Percentiles rank a stretch among this genome's conserved stretches.
Conservation (phyloP, 495 filamentous ascomycete species). For the Penicillium silybi region DNA sequence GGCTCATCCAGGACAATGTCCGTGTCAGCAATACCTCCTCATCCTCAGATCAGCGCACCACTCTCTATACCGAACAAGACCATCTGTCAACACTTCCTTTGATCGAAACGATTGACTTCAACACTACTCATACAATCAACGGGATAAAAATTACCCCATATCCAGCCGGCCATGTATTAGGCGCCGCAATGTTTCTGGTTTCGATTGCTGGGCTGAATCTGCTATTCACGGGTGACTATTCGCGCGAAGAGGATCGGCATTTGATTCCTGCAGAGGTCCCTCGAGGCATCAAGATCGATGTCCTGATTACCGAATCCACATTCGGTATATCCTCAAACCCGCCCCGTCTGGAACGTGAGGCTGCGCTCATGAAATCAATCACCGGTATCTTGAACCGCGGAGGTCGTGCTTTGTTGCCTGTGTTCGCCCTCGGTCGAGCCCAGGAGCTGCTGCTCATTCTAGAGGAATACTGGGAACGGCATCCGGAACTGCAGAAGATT, state of each 20-base stretch:
- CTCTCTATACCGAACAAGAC: constrained; percentile 90
- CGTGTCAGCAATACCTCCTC: constrained; percentile 77
- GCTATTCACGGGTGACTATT: constrained; percentile 96
- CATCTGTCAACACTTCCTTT: constrained; percentile 85
- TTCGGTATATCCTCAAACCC: constrained; percentile 92
- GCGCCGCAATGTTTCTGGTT: constrained; percentile 97
- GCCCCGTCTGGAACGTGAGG: constrained; percentile 83
- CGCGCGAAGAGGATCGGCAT: constrained; percentile 89
- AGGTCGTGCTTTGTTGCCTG: constrained; percentile 88
- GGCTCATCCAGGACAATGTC: constrained; percentile 95
- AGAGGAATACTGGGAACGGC: constrained; percentile 92
- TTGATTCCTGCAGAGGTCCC: constrained; percentile 88
- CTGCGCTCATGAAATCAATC: constrained; percentile 89
- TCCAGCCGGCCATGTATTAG: constrained; percentile 92
- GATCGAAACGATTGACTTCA: constrained; percentile 97
- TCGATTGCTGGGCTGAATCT: constrained; percentile 95
- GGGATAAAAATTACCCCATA: constrained; percentile 96
- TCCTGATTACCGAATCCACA: constrained; percentile 95
- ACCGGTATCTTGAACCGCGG: constrained; percentile 85
- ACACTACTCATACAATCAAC: constrained; percentile 94
- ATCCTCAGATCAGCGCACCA: constrained; percentile 66
- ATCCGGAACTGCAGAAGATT: constrained; percentile 77
- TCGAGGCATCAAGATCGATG: constrained; percentile 79
- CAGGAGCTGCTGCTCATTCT: constrained; percentile 93
- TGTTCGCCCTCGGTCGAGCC: constrained; percentile 89